Base-by-base conservation (phyloP, 805 yeast genomes). In the Deakozyma indianensis region DNA sequence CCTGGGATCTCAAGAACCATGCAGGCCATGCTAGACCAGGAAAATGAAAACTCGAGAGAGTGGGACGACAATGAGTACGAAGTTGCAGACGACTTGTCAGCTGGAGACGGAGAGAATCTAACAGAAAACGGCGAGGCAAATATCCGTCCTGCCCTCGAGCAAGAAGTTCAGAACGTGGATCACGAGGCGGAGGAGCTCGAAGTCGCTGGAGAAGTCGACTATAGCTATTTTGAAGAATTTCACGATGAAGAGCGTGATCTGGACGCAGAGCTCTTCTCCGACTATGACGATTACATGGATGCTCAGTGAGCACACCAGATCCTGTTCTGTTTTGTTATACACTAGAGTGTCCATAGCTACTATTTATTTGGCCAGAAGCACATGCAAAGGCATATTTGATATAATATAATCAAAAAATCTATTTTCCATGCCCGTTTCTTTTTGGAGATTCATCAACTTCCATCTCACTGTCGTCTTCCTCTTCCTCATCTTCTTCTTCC, bases 401-500 rank as follows among this genome's bases (percentile, higher is more conserved):
- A n/a, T n/a, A n/a, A n/a, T n/a, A 7, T 25, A 25, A 14, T 7
- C 11, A 25, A 25, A 25, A 9, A 25, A 7, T 14, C 28, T 14
- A 7, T 14, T 14, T 25, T 25, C 14, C 7, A 35, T 21, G 22
- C 11, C 41, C 41, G 41, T 20, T 35, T 35, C 23, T 22, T 7
- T 9, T 20, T 7, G 23, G 22, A 7, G 7, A 7, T n/a, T 63
- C 61, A 47, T 60, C 65, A 23, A 61, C 66, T 3, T 58, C 58
- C 35, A 53, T 56, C 3, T 58, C 67, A 23, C 59, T 70, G 41
- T 59, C 65, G n/a, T 58, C 68, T 40, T 59, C 68, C 23, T 66
- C 68, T 45, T 67, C 75, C 28, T 67, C 69, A 45, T 72, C 75
- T 20, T 54, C 60, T n/a, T 51, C 52, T 5, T 50, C 58, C 23